Percentiles rank a stretch among this genome's conserved stretches.
Evolutionary conservation across 2,329 filamentous ascomycete genomes (phyloP).

Genomic region (Ceratocystis diversiconidia): DNA sequence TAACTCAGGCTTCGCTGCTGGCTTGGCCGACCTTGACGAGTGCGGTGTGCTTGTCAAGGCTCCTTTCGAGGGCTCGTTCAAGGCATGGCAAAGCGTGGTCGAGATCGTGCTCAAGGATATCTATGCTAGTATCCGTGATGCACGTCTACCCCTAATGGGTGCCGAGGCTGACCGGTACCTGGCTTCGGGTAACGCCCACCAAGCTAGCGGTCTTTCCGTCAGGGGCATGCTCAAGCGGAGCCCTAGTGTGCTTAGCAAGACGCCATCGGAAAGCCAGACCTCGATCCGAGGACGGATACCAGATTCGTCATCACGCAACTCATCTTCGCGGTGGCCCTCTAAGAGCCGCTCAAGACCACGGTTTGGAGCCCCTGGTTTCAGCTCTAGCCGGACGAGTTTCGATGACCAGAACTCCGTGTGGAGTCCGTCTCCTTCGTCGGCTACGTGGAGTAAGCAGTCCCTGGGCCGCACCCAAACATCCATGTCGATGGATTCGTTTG

Average conservation of each 20-base stretch:
- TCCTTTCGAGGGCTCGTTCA: conserved; percentile 59
- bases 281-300: conserved; percentile 56
- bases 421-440: conserved; percentile 75
- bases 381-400: conserved; percentile 84
- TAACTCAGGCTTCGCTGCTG: conserved; percentile 12
- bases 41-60: conserved; percentile 65
- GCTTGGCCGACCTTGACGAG: conserved; percentile 30
- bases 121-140: conserved; percentile 75
- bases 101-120: conserved; percentile 87
- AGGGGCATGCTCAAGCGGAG: conserved; percentile 67
- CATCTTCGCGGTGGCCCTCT: conserved; percentile 60
- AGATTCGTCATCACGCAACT: conserved; percentile 37
- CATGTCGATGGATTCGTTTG: conserved; percentile 83
- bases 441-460: conserved; percentile 89
- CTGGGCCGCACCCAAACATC: conserved; percentile 81
- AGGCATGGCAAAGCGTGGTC: conserved; percentile 76
- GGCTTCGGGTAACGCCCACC: conserved; percentile 16
- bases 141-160: conserved; percentile 75
- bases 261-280: conserved; percentile 66
- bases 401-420: conserved; percentile 82
- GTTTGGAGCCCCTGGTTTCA: conserved; percentile 62
- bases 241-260: conserved; percentile 84
- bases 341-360: conserved; percentile 74
- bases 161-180: conserved; percentile 37
- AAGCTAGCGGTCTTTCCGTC: conserved; percentile 50